A percentile compares a stretch with the other conserved stretches of the same genome.
phyloP scores from a whole-genome alignment of 805 yeast genomes.

The Torulaspora franciscae region DNA sequence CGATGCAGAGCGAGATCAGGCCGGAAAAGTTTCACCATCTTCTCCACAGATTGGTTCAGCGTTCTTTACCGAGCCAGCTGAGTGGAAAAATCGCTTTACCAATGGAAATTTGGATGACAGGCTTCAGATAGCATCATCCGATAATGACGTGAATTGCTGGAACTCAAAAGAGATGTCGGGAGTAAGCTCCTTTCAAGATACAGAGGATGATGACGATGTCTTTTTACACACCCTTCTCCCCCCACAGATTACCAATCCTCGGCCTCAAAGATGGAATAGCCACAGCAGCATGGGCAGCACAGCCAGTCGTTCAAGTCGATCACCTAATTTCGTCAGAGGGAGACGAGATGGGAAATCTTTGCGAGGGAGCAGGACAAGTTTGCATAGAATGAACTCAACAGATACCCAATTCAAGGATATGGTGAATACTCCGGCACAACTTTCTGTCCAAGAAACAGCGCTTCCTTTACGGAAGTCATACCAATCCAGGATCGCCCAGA shows the following conservation, averaged over 20 bases:
- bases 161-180: slow-evolving; percentile 1
- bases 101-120: neutral
- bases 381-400: slow-evolving; percentile 11
- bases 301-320: neutral
- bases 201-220: slow-evolving; percentile 4
- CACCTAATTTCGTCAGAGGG: slow-evolving; percentile 3
- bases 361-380: slow-evolving; percentile 30
- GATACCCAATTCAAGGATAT: slow-evolving; percentile 7
- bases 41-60: neutral
- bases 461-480: slow-evolving; percentile 37
- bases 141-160: neutral
- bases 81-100: neutral
- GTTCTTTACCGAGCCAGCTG: neutral
- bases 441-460: neutral
- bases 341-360: slow-evolving; percentile 12
- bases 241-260: slow-evolving; percentile 16
- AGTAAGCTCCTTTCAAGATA: neutral
- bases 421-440: slow-evolving; percentile 1
- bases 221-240: slow-evolving; percentile 8
- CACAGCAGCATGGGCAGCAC: slow-evolving; percentile 6
- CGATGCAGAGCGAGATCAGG: neutral
- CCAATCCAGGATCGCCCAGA: slow-evolving; percentile 38
- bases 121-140: neutral
- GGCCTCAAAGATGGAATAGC: slow-evolving; percentile 17
- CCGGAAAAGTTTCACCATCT: neutral